phyloP scores from a whole-genome alignment of 441 rosid species.

The Adansonia rubrostipa region DNA sequence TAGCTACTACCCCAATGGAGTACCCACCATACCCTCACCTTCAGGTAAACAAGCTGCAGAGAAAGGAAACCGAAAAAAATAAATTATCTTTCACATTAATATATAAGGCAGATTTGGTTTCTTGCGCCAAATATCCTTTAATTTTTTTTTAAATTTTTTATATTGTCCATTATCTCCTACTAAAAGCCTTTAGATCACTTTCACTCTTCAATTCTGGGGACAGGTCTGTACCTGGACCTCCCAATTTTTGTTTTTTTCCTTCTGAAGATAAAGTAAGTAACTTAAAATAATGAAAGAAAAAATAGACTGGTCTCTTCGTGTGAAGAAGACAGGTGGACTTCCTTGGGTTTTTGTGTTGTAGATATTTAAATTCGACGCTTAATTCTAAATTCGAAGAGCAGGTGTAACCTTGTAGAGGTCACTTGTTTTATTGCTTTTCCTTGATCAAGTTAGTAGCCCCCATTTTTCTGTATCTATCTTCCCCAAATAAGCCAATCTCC shows the following conservation, averaged over 20 bases:
- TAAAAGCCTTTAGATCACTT: constrained; percentile 4
- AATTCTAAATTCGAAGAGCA: too few species aligned
- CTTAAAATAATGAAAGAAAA: background rate
- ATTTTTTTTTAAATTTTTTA: background rate
- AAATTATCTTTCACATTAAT: background rate
- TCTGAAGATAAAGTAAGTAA: background rate
- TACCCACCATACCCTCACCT: constrained; percentile 50
- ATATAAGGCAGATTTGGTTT: background rate
- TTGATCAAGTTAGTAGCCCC: background rate
- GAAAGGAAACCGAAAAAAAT: background rate
- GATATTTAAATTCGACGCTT: background rate
- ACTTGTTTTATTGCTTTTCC: background rate
- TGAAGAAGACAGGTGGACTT: constrained; percentile 21
- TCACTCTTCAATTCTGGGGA: background rate
- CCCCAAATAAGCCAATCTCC: background rate
- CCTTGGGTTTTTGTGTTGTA: background rate
- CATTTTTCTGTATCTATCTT: background rate
- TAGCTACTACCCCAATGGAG: constrained; percentile 78
- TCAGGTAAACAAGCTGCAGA: constrained; percentile 44
- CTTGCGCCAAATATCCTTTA: constrained; percentile 10
- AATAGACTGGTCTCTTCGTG: background rate
- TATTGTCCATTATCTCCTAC: background rate
- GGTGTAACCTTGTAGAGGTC: background rate
- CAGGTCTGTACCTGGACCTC: background rate
- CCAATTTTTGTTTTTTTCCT: background rate